Percentiles rank a stretch among this genome's conserved stretches.
Evolutionary conservation across 2,329 filamentous ascomycete species (phyloP).

Genomic region (Hirsutella thompsonii): DNA sequence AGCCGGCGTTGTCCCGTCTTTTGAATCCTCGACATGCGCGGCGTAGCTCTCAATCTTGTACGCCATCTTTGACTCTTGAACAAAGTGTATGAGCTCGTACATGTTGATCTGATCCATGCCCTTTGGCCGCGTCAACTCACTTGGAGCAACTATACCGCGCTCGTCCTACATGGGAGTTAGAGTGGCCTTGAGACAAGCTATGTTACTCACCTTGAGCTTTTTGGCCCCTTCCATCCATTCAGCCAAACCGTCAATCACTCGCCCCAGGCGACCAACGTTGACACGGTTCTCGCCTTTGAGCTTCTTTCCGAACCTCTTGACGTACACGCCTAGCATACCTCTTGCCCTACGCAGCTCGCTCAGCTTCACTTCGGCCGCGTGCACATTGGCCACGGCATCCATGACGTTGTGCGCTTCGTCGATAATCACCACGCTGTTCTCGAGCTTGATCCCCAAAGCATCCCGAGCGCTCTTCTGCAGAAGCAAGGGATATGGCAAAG

Average conservation of each 20-base stretch:
- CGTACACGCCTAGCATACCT: conserved; percentile 66
- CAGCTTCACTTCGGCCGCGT: conserved; percentile 66
- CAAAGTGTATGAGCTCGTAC: conserved; percentile 74
- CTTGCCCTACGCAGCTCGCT: conserved; percentile 60
- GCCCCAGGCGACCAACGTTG: conserved; percentile 77
- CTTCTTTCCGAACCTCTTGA: conserved; percentile 76
- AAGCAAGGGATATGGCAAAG: conserved; percentile 81
- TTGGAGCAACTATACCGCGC: conserved; percentile 58
- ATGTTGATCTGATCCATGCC: conserved; percentile 93
- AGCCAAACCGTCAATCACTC: conserved; percentile 68
- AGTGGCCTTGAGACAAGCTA: not conserved
- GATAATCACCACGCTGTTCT: conserved; percentile 83
- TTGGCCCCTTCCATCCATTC: conserved; percentile 50
- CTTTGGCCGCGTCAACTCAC: conserved; percentile 65
- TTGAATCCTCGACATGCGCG: conserved; percentile 42
- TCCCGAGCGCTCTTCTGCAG: conserved; percentile 80
- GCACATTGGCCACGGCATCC: conserved; percentile 80
- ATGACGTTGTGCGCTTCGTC: conserved; percentile 98
- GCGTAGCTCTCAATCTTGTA: conserved; percentile 90
- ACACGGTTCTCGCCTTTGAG: conserved; percentile 84
- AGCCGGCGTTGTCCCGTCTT: conserved; percentile 12
- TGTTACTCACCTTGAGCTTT: conserved; percentile 24
- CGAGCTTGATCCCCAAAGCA: conserved; percentile 73
- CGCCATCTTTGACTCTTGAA: conserved; percentile 84
- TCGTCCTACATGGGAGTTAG: conserved; percentile 13